Evolutionary conservation across 2,329 filamentous ascomycete genomes (phyloP), one percentile per base, ranked within the genome.

Genomic region (Neopestalotiopsis clavispora): DNA sequence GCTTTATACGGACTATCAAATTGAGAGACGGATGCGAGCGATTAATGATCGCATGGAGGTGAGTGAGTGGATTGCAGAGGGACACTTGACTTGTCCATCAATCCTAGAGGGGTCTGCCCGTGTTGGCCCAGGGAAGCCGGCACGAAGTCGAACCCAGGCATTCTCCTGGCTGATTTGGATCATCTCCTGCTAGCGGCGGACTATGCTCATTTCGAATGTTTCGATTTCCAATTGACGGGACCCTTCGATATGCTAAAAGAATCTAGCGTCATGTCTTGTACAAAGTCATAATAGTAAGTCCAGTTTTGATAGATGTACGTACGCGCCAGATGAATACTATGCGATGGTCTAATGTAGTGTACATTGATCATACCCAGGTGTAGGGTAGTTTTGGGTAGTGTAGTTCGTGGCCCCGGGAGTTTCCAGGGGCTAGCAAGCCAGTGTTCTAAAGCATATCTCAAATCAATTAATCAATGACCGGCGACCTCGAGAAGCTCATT

Each of bases 101-200:
- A 52, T 52, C 45, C 45, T 20, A 49, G 14, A 38, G 34, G 34
- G 34, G 34, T 38, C 34, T 38, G 34, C 23, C 23, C 3, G 34
- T 38, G 40, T 62, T 20, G 32, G n/a, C 30, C 30, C 12, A 38
- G 34, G 32, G 32, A 20, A 38, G 59, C 59, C 32, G 30, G n/a
- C 32, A 34, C 34, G 20, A 34, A 34, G 14, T 20, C 42, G 62
- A 40, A 42, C 34, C 38, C 42, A 56, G 42, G 45, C 30, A 34
- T 28, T 52, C 23, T 49, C 40, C 56, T 67, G 45, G 45, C 58
- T 67, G 52, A 67, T 67, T 67, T 67, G 56, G 65, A 67, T 67
- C 65, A 67, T 59, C 65, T 23, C 30, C 58, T 45, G 52, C 65
- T 34, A 42, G 64, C 12, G 32, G 62, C 38, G n/a, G 23, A 20